These are phyloP conservation scores for Acer negundo DNA, from an alignment of 345 rosid genomes.

Conservation along the genomic window DNA sequence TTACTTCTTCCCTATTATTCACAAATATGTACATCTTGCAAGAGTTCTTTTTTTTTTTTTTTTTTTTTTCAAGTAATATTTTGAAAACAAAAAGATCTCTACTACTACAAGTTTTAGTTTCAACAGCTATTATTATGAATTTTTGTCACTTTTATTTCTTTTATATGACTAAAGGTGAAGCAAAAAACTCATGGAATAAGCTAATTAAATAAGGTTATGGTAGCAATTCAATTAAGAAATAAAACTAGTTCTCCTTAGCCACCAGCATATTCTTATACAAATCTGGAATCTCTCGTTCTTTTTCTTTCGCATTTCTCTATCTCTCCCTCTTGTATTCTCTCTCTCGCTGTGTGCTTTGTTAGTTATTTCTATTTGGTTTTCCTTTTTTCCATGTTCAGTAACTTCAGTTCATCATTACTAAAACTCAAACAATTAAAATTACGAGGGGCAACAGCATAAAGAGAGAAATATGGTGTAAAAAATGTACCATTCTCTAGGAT, in stretches of 20 bases:
- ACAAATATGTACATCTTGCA: not conserved
- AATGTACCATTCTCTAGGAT: conserved; percentile 85
- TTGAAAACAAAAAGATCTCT: not conserved
- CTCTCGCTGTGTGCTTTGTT: no score
- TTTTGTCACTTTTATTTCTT: not conserved
- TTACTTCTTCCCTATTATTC: not conserved
- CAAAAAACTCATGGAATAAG: not conserved
- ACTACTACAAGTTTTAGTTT: not conserved
- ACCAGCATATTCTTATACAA: not conserved
- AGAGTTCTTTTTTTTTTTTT: no score
- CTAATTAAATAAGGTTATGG: not conserved
- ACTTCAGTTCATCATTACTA: no score
- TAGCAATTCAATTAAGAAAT: not conserved
- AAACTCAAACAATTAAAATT: no score
- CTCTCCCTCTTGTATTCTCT: no score
- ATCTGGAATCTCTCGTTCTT: no score
- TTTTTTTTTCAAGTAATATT: not conserved
- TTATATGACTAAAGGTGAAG: not conserved
- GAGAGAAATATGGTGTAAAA: not conserved
- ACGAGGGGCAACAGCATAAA: not conserved
- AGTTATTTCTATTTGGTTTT: no score
- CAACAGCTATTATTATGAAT: not conserved
- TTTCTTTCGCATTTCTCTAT: no score
- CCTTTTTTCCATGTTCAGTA: no score
- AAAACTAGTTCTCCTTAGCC: not conserved